phyloP scores from a whole-genome alignment of 345 rosid species.

The Acer campestre region DNA sequence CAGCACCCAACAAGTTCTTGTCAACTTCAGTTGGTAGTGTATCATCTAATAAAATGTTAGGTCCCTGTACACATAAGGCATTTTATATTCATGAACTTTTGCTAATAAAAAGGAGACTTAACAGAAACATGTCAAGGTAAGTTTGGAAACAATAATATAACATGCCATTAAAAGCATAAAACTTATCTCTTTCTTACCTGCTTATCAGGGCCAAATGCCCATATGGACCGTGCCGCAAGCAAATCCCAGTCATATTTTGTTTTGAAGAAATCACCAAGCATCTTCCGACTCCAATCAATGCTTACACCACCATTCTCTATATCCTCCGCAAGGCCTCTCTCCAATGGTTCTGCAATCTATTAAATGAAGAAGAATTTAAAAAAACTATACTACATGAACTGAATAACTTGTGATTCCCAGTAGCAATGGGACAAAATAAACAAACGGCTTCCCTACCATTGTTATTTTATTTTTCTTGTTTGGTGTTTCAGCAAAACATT shows the following conservation, averaged over 20 bases:
- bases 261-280: conserved; percentile 90
- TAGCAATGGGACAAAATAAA: conserved; percentile 16
- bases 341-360: conserved; percentile 97
- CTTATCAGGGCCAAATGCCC: conserved; percentile 99
- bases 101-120: not conserved
- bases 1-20: conserved; percentile 75
- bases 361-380: conserved; percentile 24
- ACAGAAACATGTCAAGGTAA: not conserved
- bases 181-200: conserved; percentile 53
- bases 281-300: conserved; percentile 85
- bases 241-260: conserved; percentile 96
- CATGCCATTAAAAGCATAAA: not conserved
- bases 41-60: conserved; percentile 89
- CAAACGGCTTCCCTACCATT: conserved; percentile 51
- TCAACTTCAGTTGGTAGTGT: conserved; percentile 97
- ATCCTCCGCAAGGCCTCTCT: conserved; percentile 94
- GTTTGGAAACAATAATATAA: conserved; percentile 12
- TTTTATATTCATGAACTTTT: not conserved
- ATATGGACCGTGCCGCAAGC: conserved; percentile 95
- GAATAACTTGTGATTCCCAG: conserved; percentile 6
- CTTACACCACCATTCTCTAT: conserved; percentile 91
- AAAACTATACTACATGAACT: not conserved
- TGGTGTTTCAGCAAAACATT: conserved; percentile 98
- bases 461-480: conserved; percentile 98
- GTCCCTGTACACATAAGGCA: conserved; percentile 57